Base-by-base conservation (phyloP, 441 rosid genomes). In the Breynia disticha region DNA sequence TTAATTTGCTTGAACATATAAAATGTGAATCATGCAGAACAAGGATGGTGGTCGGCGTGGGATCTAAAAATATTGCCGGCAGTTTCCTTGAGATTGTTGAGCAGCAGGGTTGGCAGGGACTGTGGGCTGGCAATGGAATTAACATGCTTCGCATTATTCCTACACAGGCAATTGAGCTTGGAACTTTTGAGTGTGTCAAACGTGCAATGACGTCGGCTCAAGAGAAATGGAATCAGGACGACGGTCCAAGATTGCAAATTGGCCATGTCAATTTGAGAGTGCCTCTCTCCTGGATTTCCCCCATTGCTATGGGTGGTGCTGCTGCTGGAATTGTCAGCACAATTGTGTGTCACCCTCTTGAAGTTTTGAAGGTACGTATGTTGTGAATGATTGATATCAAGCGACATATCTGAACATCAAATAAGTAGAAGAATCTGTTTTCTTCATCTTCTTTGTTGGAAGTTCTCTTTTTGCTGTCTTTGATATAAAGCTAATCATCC, bases 31-130 rank as follows among this genome's bases (percentile, higher is more conserved):
- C 35, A 28, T 67, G 57, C 80, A 93, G 99, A 76, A 89, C 99
- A 16, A 83, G 93, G 69, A 89, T 94, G 95, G 81, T 94, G 66
- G 97, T 94, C 52, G 97, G 99, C 62, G 91, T 94, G 50, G 99
- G 99, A 64, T 80, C 96, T 19, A 89, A 63, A 74, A 72, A 67
- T 68, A 94, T 94, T 54, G 71, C 89, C 42, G 96, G 97, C 64
- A 94, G 94, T 72, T 94, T 94, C 67, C 0, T 83, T 16, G 90
- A 94, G 76, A 65, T 94, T 41, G 65, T 89, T 47, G 90, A 89
- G 72, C 81, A 81, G 68, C 95, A 85, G 73, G 99, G 97, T 42
- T 87, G 97, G 97, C 82, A 67, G 65, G 99, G 99, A 50, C 84
- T 94, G 48, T 87, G 96, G 99, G 90, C 99, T 54, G 99, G 99